Conservation (phyloP, 768 basidiomycete species). For the Leucogyrophana mollusca region DNA sequence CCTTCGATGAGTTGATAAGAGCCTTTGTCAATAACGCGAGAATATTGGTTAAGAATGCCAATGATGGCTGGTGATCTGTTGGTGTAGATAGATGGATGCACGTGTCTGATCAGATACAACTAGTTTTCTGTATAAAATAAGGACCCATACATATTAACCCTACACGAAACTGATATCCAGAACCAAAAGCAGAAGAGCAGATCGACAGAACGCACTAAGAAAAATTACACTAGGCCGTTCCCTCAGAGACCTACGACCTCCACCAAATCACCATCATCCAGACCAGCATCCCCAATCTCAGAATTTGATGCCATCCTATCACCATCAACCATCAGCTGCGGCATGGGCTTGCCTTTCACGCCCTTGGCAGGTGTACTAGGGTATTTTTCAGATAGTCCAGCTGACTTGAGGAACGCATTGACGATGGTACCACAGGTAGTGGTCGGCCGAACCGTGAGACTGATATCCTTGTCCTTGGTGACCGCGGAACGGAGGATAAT, state of each 20-base stretch:
- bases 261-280: constrained; percentile 80
- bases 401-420: constrained; percentile 70
- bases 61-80: constrained; percentile 43
- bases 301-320: constrained; percentile 60
- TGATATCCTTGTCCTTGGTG: constrained; percentile 50
- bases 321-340: constrained; percentile 62
- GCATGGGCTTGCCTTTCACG: constrained; percentile 19
- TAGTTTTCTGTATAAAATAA: no score
- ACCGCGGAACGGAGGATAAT: constrained; percentile 59
- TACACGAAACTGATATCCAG: no score
- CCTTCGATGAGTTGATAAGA: constrained; percentile 89
- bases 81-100: constrained; percentile 5
- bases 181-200: no score
- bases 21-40: constrained; percentile 93
- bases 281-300: constrained; percentile 63
- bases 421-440: constrained; percentile 79
- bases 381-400: constrained; percentile 58
- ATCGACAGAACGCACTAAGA: not conserved
- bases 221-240: constrained; percentile 3
- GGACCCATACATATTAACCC: no score
- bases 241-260: constrained; percentile 63
- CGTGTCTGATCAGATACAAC: no score
- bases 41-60: constrained; percentile 80
- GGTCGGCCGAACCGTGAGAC: constrained; percentile 67
- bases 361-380: constrained; percentile 32